Conservation (phyloP, 768 basidiomycete genomes). For the Pisolithus tinctorius region DNA sequence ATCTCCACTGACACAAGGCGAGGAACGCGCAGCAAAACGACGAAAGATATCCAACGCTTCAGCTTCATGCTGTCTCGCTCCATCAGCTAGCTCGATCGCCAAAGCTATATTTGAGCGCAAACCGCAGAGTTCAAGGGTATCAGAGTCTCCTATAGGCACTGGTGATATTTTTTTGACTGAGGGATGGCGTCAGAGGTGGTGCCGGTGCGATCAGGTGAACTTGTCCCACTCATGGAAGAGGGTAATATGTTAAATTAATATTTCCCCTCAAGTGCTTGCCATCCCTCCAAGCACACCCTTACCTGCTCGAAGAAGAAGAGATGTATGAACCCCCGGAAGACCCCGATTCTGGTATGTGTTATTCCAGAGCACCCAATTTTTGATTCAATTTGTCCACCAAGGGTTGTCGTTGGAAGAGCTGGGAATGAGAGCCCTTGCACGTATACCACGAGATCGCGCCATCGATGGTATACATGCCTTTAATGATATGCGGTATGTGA, state of each 20-base stretch:
- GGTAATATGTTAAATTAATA: not conserved
- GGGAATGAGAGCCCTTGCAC: slow-evolving; percentile 69
- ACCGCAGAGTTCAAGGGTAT: slow-evolving; percentile 13
- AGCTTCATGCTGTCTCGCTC: slow-evolving; percentile 47
- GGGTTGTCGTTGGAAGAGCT: slow-evolving; percentile 78
- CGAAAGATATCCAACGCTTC: slow-evolving; percentile 35
- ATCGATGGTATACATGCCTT: slow-evolving; percentile 82
- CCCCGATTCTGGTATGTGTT: slow-evolving; percentile 64
- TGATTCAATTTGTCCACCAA: slow-evolving; percentile 17
- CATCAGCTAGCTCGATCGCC: slow-evolving; percentile 39
- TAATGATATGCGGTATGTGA: slow-evolving; percentile 69
- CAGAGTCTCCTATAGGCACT: slow-evolving; percentile 35
- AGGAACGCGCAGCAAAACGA: slow-evolving; percentile 37
- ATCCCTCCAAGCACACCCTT: slow-evolving; percentile 46
- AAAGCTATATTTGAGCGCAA: slow-evolving; percentile 35
- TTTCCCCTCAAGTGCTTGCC: slow-evolving; percentile 48
- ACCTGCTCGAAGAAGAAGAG: slow-evolving; percentile 70
- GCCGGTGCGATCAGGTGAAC: slow-evolving; percentile 56
- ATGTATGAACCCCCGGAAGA: slow-evolving; percentile 84
- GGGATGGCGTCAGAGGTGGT: slow-evolving; percentile 76
- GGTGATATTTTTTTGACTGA: slow-evolving; percentile 75
- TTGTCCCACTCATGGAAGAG: not conserved
- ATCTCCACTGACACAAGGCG: slow-evolving; percentile 15
- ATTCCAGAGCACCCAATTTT: not conserved
- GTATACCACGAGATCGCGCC: slow-evolving; percentile 71